Percentiles rank a stretch among this genome's conserved stretches.
Conservation (phyloP, 257 asterid species). For the Knoxia roxburghii region DNA sequence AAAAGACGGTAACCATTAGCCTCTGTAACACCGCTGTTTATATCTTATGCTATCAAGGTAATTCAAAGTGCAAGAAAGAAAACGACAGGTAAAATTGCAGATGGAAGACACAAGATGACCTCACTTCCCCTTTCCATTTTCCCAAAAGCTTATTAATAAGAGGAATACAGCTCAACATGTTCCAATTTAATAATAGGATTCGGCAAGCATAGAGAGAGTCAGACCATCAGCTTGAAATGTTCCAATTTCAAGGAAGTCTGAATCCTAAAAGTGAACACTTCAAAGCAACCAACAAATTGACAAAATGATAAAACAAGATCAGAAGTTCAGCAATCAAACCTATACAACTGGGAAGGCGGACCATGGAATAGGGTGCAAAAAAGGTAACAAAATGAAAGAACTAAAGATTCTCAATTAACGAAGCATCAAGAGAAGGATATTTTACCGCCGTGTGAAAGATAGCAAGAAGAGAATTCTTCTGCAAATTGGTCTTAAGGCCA, state of each 20-base stretch:
- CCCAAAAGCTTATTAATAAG: not conserved
- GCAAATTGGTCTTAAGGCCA: constrained; percentile 80
- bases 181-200: no score
- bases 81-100: not conserved
- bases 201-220: not conserved
- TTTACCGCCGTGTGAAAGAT: constrained; percentile 66
- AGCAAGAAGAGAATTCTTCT: constrained; percentile 69
- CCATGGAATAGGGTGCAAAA: not conserved
- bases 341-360: not conserved
- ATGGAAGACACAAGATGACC: not conserved
- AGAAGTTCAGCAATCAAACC: no score
- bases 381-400: no score
- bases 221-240: not conserved
- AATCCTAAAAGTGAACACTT: constrained; percentile 1
- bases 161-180: no score
- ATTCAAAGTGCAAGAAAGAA: not conserved
- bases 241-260: not conserved
- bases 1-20: not conserved
- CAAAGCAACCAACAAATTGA: not conserved
- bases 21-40: not conserved
- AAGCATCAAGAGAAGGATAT: constrained; percentile 4
- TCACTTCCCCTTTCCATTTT: not conserved
- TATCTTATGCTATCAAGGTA: not conserved
- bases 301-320: not conserved
- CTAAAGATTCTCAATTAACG: not conserved